These are phyloP conservation scores for Alternaria postmessia DNA, from an alignment of 2,329 filamentous ascomycete species.

Conservation along the genomic window DNA sequence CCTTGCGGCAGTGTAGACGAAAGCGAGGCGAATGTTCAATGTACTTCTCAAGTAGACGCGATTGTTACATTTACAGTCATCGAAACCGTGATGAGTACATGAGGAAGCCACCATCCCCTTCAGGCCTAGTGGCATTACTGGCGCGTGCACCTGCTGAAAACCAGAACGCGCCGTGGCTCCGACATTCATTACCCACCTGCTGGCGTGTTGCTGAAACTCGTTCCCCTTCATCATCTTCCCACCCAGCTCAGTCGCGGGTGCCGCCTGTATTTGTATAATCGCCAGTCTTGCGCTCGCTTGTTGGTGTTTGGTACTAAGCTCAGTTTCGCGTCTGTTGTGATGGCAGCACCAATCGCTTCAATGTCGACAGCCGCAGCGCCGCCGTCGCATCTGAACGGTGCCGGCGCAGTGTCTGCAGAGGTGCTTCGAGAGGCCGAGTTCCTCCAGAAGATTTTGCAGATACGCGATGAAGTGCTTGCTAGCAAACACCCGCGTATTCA, in stretches of 20 bases:
- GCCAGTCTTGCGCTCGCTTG: constrained; percentile 19
- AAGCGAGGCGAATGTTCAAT: not conserved
- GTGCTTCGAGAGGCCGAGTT: constrained; percentile 56
- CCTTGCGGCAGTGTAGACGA: not conserved
- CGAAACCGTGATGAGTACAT: constrained; percentile 20
- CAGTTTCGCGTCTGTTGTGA: constrained; percentile 28
- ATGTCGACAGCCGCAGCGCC: constrained; percentile 44
- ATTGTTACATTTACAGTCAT: constrained; percentile 14
- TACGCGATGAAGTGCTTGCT: constrained; percentile 82
- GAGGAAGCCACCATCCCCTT: constrained; percentile 10
- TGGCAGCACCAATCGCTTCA: constrained; percentile 31
- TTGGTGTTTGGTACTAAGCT: constrained; percentile 28
- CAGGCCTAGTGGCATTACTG: constrained; percentile 27
- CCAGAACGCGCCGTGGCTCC: constrained; percentile 18
- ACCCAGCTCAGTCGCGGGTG: constrained; percentile 32
- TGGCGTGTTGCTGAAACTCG: constrained; percentile 30
- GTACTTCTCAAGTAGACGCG: not conserved
- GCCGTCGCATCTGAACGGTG: constrained; percentile 44
- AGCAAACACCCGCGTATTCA: constrained; percentile 73
- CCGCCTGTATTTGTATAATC: constrained; percentile 39
- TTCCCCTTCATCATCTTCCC: constrained; percentile 34
- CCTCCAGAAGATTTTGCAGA: constrained; percentile 80
- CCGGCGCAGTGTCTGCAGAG: constrained; percentile 48
- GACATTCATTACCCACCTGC: constrained; percentile 11
- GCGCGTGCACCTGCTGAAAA: constrained; percentile 18